phyloP scores from a whole-genome alignment of 2,329 filamentous ascomycete genomes.

The Aspergillus brunneoviolaceus region DNA sequence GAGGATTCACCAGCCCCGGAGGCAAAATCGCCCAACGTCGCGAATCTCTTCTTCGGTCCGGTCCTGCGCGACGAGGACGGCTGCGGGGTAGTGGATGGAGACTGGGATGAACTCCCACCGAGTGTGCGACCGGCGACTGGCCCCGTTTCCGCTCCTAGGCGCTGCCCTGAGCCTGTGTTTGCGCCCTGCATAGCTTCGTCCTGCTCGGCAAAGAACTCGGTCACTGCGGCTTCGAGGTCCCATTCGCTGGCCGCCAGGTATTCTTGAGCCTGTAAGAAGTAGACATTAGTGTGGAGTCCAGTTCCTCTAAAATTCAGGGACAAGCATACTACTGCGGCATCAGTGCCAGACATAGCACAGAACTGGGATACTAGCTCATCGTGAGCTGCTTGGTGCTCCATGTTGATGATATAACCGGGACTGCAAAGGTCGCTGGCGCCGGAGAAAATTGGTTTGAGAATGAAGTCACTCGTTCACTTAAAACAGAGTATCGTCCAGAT shows the following conservation, averaged over 20 bases:
- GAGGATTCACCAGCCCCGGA: conserved; percentile 42
- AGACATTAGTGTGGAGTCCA: conserved; percentile 3
- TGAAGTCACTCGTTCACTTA: neutral
- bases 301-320: neutral
- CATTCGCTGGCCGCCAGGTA: conserved; percentile 66
- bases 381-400: conserved; percentile 37
- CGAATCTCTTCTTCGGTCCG: conserved; percentile 47
- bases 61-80: conserved; percentile 28
- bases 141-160: conserved; percentile 25
- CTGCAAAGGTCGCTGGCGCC: neutral
- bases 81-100: conserved; percentile 31
- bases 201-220: conserved; percentile 59
- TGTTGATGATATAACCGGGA: conserved; percentile 21
- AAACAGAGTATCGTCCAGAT: neutral
- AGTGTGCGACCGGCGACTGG: conserved; percentile 33
- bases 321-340: conserved; percentile 48
- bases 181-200: conserved; percentile 39
- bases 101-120: conserved; percentile 30
- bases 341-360: conserved; percentile 55
- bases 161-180: conserved; percentile 26
- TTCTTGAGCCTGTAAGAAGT: conserved; percentile 58
- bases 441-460: neutral
- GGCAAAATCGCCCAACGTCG: conserved; percentile 47
- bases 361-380: conserved; percentile 54
- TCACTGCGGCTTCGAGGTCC: conserved; percentile 63